Base-by-base conservation (phyloP, 805 yeast species). In the Metschnikowia borealis region DNA sequence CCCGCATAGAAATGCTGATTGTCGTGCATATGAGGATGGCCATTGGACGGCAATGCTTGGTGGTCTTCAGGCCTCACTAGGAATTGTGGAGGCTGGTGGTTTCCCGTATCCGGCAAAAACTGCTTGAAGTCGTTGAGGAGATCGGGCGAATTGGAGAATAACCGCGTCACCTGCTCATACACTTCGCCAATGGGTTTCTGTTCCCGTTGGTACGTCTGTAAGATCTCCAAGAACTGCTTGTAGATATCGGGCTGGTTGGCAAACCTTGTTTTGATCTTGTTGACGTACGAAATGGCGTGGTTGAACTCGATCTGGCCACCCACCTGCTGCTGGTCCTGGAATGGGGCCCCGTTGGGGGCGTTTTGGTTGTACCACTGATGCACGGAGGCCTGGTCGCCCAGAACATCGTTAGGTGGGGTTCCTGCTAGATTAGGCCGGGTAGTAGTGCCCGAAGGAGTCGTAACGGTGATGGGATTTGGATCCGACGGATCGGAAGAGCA, bases 181-280 rank as follows among this genome's bases (percentile, higher is more conserved):
- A 94, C 99, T 63, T 94, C 98, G 46, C 89, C 85, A 47, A 94
- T 94, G 44, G 97, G 96, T 63, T 89, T 87, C 64, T 90, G 96
- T 63, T 92, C 99, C 56, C 96, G 83, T 72, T 94, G 99, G 65
- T 92, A 94, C 42, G 97, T 92, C 67, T 94, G 99, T 59, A 94
- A 74, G 51, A 92, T 94, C 66, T 94, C 99, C 68, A 95, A 74
- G 60, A 94, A 94, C 60, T 85, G 90, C 70, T 94, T 94, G 74
- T 94, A 94, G 51, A 91, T 89, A 62, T 92, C 97, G 0, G 99
- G 99, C 67, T 91, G 96, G 62, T 84, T 81, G 18, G 96, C 87
- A 67, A 90, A 94, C 54, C 98, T 80, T 49, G 90, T 91, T 67
- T 95, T 95, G 64, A 94, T 94, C 70, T 91, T 90, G 73, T 94